Conservation (phyloP, 2,329 filamentous ascomycete genomes). For the Capronia epimyces region DNA sequence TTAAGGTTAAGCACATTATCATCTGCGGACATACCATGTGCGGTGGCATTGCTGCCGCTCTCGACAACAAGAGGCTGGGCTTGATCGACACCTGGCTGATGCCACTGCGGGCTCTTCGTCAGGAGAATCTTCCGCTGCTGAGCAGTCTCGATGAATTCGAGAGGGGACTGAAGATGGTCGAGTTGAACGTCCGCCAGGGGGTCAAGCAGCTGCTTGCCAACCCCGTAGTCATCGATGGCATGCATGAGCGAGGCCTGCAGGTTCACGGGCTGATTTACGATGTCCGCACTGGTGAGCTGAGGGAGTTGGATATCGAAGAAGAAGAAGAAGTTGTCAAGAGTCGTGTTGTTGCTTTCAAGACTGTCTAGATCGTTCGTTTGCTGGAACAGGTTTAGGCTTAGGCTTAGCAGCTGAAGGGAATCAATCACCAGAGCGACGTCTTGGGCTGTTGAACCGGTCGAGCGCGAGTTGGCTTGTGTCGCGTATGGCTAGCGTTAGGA, state of each 20-base stretch:
- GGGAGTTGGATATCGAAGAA: conserved; percentile 47
- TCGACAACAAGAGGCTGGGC: conserved; percentile 54
- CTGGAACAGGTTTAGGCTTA: no score
- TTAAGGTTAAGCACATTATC: conserved; percentile 61
- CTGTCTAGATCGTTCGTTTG: conserved; percentile 2
- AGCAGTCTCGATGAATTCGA: conserved; percentile 44
- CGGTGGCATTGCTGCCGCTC: conserved; percentile 53
- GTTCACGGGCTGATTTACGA: conserved; percentile 78
- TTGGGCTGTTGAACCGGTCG: no score
- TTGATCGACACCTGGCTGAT: conserved; percentile 58
- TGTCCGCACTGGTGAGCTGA: conserved; percentile 51
- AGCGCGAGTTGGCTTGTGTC: not conserved
- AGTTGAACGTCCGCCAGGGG: conserved; percentile 69
- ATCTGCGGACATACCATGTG: conserved; percentile 59
- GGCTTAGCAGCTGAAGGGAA: no score
- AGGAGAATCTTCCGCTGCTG: conserved; percentile 49
- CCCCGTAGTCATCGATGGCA: conserved; percentile 62
- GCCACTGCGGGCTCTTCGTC: conserved; percentile 51
- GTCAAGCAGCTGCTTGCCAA: conserved; percentile 65
- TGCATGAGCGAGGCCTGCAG: conserved; percentile 63
- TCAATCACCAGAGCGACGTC: no score
- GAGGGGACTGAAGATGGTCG: conserved; percentile 59
- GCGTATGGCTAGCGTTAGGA: not conserved
- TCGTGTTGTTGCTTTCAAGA: conserved; percentile 39
- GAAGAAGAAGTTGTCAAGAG: conserved; percentile 37